Conservation (phyloP, 192 early-diverging fungal genomes). For the Podila horticola region DNA sequence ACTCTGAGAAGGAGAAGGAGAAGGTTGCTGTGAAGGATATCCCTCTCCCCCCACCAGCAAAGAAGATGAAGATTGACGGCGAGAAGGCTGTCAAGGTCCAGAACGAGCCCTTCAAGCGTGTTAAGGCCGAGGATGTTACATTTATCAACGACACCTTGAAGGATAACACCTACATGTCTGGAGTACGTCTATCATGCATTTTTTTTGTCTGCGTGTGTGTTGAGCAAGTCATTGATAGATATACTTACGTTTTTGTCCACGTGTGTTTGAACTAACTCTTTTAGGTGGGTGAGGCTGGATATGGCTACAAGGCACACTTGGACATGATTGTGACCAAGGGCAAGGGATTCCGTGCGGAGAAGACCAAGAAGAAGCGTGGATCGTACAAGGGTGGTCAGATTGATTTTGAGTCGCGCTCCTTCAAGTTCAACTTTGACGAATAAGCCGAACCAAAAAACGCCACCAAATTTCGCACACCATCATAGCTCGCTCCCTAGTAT, state of each 20-base stretch:
- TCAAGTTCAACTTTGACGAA: slow-evolving; percentile 79
- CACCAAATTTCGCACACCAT: neutral
- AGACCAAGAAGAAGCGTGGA: slow-evolving; percentile 98
- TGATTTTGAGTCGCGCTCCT: slow-evolving; percentile 83
- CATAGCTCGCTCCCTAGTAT: neutral
- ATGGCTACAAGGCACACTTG: slow-evolving; percentile 93
- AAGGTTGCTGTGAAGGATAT: slow-evolving; percentile 31
- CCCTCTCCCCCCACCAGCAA: slow-evolving; percentile 28
- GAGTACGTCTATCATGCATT: slow-evolving; percentile 35
- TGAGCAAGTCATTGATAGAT: neutral
- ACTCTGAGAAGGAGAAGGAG: slow-evolving; percentile 35
- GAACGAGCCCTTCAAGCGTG: slow-evolving; percentile 83
- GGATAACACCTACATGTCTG: slow-evolving; percentile 82
- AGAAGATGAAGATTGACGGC: slow-evolving; percentile 56
- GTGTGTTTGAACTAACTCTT: slow-evolving; percentile 2
- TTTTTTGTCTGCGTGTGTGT: neutral
- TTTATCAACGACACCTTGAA: slow-evolving; percentile 84
- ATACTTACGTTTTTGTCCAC: neutral
- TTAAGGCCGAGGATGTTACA: slow-evolving; percentile 82
- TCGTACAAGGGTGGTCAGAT: slow-evolving; percentile 94
- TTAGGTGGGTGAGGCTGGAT: slow-evolving; percentile 74
- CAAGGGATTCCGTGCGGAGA: slow-evolving; percentile 93
- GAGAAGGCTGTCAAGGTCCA: slow-evolving; percentile 36
- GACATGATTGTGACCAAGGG: slow-evolving; percentile 92
- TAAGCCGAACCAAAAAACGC: neutral